A percentile compares a stretch with the other conserved stretches of the same genome.
These are phyloP conservation scores for Nicotiana benthamiana DNA, from an alignment of 257 asterid genomes.

Conservation along the genomic window DNA sequence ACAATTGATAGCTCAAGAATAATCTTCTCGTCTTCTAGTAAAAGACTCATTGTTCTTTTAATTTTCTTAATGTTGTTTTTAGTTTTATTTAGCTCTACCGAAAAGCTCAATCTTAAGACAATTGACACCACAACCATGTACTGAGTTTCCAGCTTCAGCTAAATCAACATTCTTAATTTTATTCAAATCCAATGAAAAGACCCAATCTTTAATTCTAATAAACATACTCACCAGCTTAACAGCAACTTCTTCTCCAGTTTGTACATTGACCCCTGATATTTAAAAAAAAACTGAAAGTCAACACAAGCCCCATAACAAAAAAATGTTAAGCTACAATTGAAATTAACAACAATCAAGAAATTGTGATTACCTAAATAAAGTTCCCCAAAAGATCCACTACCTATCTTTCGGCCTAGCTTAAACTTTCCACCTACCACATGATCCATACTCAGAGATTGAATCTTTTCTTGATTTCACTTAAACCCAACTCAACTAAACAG, in stretches of 20 bases:
- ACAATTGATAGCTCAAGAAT: background rate
- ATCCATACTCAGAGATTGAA: slow-evolving; percentile 48
- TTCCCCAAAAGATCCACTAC: slow-evolving; percentile 97
- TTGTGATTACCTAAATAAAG: slow-evolving; percentile 61
- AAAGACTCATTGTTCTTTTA: background rate
- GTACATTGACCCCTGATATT: slow-evolving; percentile 62
- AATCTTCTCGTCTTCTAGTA: background rate
- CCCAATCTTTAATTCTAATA: background rate
- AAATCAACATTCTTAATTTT: background rate
- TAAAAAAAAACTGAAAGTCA: background rate
- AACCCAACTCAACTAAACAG: slow-evolving; percentile 11
- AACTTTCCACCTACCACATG: slow-evolving; percentile 73
- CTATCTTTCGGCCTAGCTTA: slow-evolving; percentile 84
- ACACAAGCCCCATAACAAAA: background rate
- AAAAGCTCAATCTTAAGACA: background rate
- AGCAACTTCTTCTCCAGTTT: slow-evolving; percentile 86
- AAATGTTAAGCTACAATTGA: background rate
- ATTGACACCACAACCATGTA: background rate
- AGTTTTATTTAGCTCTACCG: background rate
- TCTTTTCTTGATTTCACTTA: slow-evolving; percentile 7
- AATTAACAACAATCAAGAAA: slow-evolving; percentile 5
- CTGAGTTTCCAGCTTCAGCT: background rate
- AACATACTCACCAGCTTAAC: slow-evolving; percentile 65
- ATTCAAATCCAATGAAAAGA: background rate
- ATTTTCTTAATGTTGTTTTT: background rate